Evolutionary conservation across 1,284 basidiomycete species (phyloP), one percentile per base, ranked within the genome.

Genomic region (Apiotrichum siamense): DNA sequence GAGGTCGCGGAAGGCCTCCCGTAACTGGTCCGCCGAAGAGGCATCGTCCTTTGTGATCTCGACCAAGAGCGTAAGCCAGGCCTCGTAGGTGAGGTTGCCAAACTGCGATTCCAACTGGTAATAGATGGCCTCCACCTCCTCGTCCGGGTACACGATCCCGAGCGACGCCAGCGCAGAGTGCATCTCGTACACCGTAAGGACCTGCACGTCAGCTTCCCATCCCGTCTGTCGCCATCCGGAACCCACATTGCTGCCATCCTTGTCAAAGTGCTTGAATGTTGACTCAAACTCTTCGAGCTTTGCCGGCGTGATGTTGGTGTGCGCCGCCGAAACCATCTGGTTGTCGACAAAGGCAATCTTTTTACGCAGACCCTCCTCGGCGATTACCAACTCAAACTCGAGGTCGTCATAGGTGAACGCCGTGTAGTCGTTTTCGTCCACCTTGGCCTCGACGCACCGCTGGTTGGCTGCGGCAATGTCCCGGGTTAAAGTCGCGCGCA

Each of bases 401-500:
- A 97, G 79, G 71, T 97, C 94, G 67, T 92, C 88, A 59, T 81
- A 82, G 1, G 88, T 92, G 65, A 93, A 87, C 15, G 94, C 83
- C 0, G 93, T 97, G 66, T 96, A 89, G 69, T 97, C 93, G 70
- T 97, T 97, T 73, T 97, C 94, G 66, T 97, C 94, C 3, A 97
- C 86, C 61, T 93, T 97, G 18, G 92, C 93, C n/a, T 84, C 83
- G 4, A 76, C 75, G 67, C 93, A 97, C 50, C 86, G 86, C 10
- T 79, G 77, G 63, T 94, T 88, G 1, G 68, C 52, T 2, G 58
- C 59, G 11, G 49, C 44, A 24, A 72, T 66, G n/a, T 70, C 61
- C 11, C 56, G 50, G 3, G 49, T 47, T 2, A 75, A 61, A 3
- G 47, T 43, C 0, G 44, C 35, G 7, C 61, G 63, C 7, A 75